These are phyloP conservation scores for Medakamo hakoo DNA, from an alignment of 139 green algal species.

Conservation along the genomic window DNA sequence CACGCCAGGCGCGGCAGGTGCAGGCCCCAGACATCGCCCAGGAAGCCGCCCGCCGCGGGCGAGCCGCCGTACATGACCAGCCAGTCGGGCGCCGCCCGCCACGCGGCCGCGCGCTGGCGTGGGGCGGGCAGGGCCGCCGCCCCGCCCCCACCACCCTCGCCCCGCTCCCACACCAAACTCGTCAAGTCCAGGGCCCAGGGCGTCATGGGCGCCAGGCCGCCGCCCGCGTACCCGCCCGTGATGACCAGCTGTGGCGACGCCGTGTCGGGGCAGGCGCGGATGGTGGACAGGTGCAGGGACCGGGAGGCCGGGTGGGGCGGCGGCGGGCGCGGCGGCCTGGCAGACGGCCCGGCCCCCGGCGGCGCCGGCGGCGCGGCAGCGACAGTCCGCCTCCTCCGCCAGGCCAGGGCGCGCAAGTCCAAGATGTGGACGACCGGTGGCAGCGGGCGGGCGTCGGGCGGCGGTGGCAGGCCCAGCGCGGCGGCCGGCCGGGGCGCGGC, in stretches of 20 bases:
- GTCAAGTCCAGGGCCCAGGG: conserved; percentile 10
- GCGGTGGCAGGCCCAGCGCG: not conserved
- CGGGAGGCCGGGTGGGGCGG: conserved; percentile 1
- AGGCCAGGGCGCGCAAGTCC: conserved; percentile 6
- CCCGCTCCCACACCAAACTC: conserved; percentile 6
- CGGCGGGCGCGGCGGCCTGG: too few species aligned
- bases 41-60: conserved; percentile 7
- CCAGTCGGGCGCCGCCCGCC: conserved; percentile 3
- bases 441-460: not conserved
- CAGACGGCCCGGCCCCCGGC: not conserved
- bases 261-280: conserved; percentile 5
- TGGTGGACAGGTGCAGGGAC: conserved; percentile 9
- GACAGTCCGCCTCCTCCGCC: not conserved
- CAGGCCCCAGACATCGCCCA: conserved; percentile 15
- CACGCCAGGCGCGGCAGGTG: conserved; percentile 15
- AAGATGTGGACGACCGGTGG: conserved; percentile 9
- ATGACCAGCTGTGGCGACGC: conserved; percentile 13
- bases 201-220: conserved; percentile 6
- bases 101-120: conserved; percentile 7
- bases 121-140: conserved; percentile 1
- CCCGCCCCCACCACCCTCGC: not conserved
- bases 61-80: conserved; percentile 8
- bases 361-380: not conserved
- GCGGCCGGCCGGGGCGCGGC: too few species aligned
- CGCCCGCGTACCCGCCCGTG: conserved; percentile 5